phyloP scores from a whole-genome alignment of 2,329 filamentous ascomycete species.

The Colletotrichum sp. region DNA sequence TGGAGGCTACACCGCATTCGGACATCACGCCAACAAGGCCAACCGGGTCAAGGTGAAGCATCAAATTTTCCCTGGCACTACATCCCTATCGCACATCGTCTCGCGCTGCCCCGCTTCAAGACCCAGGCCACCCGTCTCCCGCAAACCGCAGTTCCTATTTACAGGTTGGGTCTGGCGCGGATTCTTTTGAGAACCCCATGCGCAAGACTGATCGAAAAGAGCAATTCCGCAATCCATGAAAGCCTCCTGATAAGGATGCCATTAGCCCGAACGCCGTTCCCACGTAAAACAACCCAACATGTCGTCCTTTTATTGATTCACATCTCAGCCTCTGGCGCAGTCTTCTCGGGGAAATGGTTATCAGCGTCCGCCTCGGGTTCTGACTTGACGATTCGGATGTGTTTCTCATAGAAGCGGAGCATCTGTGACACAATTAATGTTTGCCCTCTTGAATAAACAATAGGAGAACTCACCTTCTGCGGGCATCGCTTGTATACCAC shows the following conservation, averaged over 20 bases:
- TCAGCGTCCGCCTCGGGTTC: constrained; percentile 13
- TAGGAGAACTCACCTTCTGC: constrained; percentile 63
- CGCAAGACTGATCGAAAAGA: neutral
- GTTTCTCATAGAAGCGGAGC: constrained; percentile 64
- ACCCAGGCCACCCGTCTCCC: neutral
- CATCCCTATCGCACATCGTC: neutral
- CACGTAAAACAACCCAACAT: neutral
- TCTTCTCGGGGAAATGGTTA: neutral
- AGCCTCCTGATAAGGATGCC: neutral
- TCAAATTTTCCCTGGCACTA: neutral
- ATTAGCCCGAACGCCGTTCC: neutral
- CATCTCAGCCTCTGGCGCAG: neutral
- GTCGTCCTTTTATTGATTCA: neutral
- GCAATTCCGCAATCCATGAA: neutral
- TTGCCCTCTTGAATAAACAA: neutral
- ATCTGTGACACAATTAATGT: constrained; percentile 44
- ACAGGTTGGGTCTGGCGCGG: neutral
- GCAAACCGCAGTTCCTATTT: neutral
- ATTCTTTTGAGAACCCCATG: neutral
- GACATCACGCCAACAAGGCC: neutral
- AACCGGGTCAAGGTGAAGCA: neutral
- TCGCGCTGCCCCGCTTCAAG: neutral
- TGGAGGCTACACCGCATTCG: neutral
- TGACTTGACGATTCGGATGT: constrained; percentile 58
- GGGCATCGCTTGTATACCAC: constrained; percentile 78